Base-by-base conservation (phyloP, 1,284 basidiomycete species). In the Ceratorhiza oryzae-sativae region DNA sequence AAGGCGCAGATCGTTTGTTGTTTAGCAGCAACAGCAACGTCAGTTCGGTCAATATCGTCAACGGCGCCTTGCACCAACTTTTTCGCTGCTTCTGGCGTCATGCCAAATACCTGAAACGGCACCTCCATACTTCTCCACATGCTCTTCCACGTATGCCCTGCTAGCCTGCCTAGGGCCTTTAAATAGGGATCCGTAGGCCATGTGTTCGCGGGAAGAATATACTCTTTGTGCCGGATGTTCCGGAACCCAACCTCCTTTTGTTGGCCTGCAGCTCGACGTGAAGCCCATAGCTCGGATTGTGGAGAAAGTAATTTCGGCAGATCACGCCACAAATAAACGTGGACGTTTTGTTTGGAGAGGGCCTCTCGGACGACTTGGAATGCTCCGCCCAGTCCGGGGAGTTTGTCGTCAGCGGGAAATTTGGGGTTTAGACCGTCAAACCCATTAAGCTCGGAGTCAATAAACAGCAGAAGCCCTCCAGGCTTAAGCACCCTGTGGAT, bases 111-210 rank as follows among this genome's bases (percentile, higher is more conserved):
- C 27, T 55, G 51, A 32, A 55, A 32, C 5, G 51, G 51, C 18
- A 55, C 18, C 51, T 55, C 51, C 51, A 55, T 55, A 55, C 51
- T 55, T 20, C 4, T 55, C 51, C 51, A 55, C 27, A 55, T 55
- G 8, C 27, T 32, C 27, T 55, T 55, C 51, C 51, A 55, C 9
- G 51, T 55, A 15, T 30, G 27, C 4, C 51, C 51, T 8, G 30
- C 51, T 12, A 55, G 27, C 18, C n/a, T 12, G 18, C 51, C 30
- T 30, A 55, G 27, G 4, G 25, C 51, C 18, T 55, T 30, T 3
- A 32, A 32, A 4, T 18, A 18, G 4, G 27, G 1, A 32, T 55
- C 51, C 25, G 9, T 32, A 2, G 27, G 27, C 51, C 51, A 55
- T 3, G 51, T 30, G 27, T 34, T 55, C 27, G 27, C 27, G 27